phyloP scores from a whole-genome alignment of 495 filamentous ascomycete species.

The Cercophora samala region DNA sequence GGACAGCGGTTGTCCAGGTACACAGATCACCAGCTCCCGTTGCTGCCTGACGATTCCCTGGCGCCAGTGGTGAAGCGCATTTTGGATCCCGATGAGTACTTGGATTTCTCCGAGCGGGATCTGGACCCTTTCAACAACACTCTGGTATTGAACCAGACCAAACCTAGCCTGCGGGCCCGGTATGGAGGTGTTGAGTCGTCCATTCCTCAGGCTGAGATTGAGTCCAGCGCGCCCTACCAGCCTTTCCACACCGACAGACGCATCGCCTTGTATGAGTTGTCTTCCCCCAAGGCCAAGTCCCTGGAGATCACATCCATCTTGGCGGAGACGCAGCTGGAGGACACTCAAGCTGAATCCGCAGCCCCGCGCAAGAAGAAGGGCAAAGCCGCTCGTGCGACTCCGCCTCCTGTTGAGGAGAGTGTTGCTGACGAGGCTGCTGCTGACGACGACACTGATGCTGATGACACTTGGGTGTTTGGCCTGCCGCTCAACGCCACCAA shows the following conservation, averaged over 20 bases:
- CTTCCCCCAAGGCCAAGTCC: conserved; percentile 16
- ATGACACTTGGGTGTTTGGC: conserved; percentile 66
- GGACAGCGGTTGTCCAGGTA: conserved; percentile 51
- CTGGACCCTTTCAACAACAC: conserved; percentile 43
- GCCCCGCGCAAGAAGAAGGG: conserved; percentile 23
- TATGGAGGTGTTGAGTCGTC: conserved; percentile 45
- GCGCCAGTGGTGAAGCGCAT: conserved; percentile 43
- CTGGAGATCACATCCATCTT: conserved; percentile 34
- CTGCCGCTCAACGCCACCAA: conserved; percentile 57
- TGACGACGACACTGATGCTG: neutral
- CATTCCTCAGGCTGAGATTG: conserved; percentile 87
- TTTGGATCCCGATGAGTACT: conserved; percentile 47
- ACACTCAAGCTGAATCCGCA: conserved; percentile 16
- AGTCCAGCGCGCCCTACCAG: conserved; percentile 85
- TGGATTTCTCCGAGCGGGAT: conserved; percentile 46
- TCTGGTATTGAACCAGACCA: conserved; percentile 37
- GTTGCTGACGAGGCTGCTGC: neutral
- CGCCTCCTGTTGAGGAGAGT: neutral
- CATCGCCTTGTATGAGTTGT: conserved; percentile 60
- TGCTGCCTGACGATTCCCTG: conserved; percentile 49
- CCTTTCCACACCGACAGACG: conserved; percentile 86
- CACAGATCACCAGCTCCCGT: conserved; percentile 62
- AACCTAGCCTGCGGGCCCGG: conserved; percentile 27
- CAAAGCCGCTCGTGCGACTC: conserved; percentile 7
- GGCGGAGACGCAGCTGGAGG: conserved; percentile 31